These are phyloP conservation scores for Fusarium sp. DNA, from an alignment of 2,329 filamentous ascomycete genomes.

Conservation along the genomic window DNA sequence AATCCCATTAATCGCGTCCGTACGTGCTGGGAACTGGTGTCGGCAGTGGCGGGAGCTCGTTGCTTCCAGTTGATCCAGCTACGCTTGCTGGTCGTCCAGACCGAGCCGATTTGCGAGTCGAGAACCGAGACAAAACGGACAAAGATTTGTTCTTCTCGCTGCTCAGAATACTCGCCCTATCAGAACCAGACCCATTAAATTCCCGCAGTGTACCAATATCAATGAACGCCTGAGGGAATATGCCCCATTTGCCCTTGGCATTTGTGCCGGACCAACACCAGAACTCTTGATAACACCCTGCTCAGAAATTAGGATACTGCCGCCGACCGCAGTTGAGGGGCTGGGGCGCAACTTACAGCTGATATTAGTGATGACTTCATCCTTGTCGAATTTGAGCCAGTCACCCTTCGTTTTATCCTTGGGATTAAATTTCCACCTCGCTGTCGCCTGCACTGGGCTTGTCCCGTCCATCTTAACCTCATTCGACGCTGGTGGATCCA, in stretches of 20 bases:
- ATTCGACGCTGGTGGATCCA: conserved; percentile 63
- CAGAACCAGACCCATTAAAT: conserved; percentile 44
- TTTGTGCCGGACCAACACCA: conserved; percentile 73
- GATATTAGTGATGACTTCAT: conserved; percentile 78
- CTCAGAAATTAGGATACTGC: conserved; percentile 22
- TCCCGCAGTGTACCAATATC: conserved; percentile 63
- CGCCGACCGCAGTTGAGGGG: neutral
- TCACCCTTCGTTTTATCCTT: conserved; percentile 58
- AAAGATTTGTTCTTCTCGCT: conserved; percentile 55
- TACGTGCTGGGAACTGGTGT: conserved; percentile 26
- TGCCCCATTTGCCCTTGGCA: conserved; percentile 66
- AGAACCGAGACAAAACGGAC: conserved; percentile 56
- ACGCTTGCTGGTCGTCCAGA: conserved; percentile 53
- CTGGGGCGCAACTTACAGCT: conserved; percentile 59
- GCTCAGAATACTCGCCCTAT: conserved; percentile 52
- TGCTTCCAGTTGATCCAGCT: conserved; percentile 53
- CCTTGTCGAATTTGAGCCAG: conserved; percentile 76
- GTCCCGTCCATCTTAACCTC: conserved; percentile 64
- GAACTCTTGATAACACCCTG: conserved; percentile 63
- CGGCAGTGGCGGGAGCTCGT: conserved; percentile 46
- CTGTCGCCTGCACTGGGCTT: conserved; percentile 64
- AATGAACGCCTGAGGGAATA: conserved; percentile 68
- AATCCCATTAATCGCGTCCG: conserved; percentile 10
- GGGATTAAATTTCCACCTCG: conserved; percentile 69
- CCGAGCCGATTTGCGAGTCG: conserved; percentile 50